Conservation (phyloP, 345 rosid species). For the Eutrema heterophyllum region DNA sequence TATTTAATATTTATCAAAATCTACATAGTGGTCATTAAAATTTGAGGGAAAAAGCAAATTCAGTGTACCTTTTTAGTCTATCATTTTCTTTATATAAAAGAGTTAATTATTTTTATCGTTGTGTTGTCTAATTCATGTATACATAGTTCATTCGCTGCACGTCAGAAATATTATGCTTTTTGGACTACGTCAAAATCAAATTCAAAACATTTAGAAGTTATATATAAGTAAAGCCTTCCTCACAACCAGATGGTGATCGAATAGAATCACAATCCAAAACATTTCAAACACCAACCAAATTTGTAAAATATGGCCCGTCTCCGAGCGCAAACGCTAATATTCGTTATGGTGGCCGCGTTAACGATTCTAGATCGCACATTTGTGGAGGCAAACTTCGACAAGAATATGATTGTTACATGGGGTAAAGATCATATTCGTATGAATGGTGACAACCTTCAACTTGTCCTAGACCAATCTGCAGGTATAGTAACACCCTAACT, state of each 20-base stretch:
- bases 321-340: conserved; percentile 20
- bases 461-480: conserved; percentile 55
- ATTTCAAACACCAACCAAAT: conserved; percentile 5
- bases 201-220: not conserved
- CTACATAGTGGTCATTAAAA: not conserved
- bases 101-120: not conserved
- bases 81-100: not conserved
- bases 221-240: conserved; percentile 6
- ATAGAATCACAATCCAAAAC: not conserved
- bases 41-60: not conserved
- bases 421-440: conserved; percentile 44
- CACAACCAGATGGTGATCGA: not conserved
- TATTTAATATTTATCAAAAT: not conserved
- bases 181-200: conserved; percentile 1
- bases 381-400: conserved; percentile 44
- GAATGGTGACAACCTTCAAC: conserved; percentile 43
- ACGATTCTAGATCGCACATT: conserved; percentile 33
- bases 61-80: not conserved
- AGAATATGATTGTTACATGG: conserved; percentile 58
- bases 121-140: conserved; percentile 10
- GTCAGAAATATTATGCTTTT: not conserved
- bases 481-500: conserved; percentile 24
- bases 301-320: conserved; percentile 38
- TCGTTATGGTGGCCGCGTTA: conserved; percentile 28
- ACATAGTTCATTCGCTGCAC: conserved; percentile 21